Percentiles rank a stretch among this genome's conserved stretches.
phyloP scores from a whole-genome alignment of 352 stramenopile genomes.

The Phytopythium vexans region DNA sequence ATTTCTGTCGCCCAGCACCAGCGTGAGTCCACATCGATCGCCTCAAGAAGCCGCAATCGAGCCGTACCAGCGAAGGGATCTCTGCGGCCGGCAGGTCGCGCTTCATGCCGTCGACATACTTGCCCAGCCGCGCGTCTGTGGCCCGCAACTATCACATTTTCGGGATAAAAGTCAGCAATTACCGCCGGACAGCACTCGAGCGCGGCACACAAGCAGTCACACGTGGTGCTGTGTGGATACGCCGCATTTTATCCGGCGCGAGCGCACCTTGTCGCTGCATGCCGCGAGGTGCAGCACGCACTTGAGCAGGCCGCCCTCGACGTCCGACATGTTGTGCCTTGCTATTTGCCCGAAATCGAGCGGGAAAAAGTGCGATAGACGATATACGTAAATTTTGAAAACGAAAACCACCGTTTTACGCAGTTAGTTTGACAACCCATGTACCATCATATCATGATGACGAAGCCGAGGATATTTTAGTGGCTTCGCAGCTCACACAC shows the following conservation, averaged over 20 bases:
- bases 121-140: constrained; percentile 46
- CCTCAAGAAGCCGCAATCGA: too few relatives aligned
- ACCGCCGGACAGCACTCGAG: too few relatives aligned
- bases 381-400: not conserved
- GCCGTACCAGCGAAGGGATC: constrained; percentile 45
- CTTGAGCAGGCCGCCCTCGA: constrained; percentile 62
- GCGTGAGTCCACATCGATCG: not conserved
- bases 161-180: not conserved
- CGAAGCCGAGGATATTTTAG: too few relatives aligned
- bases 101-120: constrained; percentile 37
- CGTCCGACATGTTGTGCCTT: constrained; percentile 34
- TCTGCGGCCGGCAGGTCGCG: constrained; percentile 32
- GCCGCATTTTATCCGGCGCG: too few relatives aligned
- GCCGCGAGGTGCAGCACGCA: constrained; percentile 70
- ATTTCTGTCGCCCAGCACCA: constrained; percentile 30
- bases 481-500: too few relatives aligned
- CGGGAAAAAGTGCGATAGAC: constrained; percentile 4
- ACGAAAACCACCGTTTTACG: too few relatives aligned
- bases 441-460: too few relatives aligned
- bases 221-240: too few relatives aligned
- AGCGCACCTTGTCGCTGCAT: constrained; percentile 73
- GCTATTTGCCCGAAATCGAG: constrained; percentile 2
- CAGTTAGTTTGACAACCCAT: too few relatives aligned
- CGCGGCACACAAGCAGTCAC: too few relatives aligned
- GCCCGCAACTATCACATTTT: constrained; percentile 38